These are phyloP conservation scores for Yarrowia sp. DNA, from an alignment of 805 yeast species.

Conservation along the genomic window DNA sequence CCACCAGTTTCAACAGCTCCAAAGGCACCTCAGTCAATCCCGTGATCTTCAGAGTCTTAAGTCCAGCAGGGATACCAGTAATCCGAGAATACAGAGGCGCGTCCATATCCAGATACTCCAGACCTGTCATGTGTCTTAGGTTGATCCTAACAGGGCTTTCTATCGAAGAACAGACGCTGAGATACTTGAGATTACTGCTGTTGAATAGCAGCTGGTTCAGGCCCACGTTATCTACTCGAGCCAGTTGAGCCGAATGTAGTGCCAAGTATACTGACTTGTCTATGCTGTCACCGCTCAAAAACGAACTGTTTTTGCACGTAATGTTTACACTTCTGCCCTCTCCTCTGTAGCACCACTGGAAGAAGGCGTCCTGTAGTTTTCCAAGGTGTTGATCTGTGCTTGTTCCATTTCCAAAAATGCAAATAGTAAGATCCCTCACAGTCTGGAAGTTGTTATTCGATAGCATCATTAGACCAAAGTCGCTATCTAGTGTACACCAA, in stretches of 20 bases:
- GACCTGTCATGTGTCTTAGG: neutral
- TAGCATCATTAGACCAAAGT: neutral
- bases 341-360: neutral
- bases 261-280: neutral
- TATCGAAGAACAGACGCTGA: neutral
- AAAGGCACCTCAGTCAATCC: neutral
- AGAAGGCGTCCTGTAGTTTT: neutral
- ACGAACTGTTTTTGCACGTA: neutral
- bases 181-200: neutral
- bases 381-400: neutral
- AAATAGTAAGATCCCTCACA: neutral
- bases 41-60: neutral
- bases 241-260: neutral
- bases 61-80: neutral
- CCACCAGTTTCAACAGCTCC: neutral
- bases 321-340: neutral
- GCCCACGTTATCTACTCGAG: neutral
- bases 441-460: neutral
- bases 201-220: neutral
- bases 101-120: constrained; percentile 9
- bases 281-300: neutral
- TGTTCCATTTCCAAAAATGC: neutral
- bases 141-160: neutral
- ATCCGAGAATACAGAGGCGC: neutral
- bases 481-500: neutral